These are phyloP conservation scores for Clarireedia monteithiana DNA, from an alignment of 2,329 filamentous ascomycete species.

Conservation along the genomic window DNA sequence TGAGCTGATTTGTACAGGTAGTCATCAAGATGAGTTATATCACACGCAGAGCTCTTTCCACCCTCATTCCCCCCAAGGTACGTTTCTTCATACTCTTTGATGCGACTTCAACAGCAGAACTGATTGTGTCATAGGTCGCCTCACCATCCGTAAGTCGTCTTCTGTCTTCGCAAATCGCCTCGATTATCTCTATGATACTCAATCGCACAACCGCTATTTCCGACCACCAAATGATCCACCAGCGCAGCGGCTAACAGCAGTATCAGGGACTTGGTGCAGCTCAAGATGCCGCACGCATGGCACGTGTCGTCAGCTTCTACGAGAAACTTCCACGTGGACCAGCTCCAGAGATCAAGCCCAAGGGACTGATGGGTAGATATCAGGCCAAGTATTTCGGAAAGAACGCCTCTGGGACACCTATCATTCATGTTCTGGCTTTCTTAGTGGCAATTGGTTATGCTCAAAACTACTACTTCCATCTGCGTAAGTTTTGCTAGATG, in stretches of 20 bases:
- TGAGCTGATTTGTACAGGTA: conserved; percentile 28
- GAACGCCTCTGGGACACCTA: conserved; percentile 77
- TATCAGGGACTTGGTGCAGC: conserved; percentile 89
- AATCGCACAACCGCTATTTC: background rate
- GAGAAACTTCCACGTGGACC: conserved; percentile 92
- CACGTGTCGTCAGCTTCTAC: conserved; percentile 97
- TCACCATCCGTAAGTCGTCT: conserved; percentile 29
- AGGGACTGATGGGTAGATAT: conserved; percentile 81
- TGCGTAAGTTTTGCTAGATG: conserved; percentile 59
- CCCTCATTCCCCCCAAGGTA: conserved; percentile 99
- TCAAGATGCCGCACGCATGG: conserved; percentile 95
- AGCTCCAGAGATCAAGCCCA: conserved; percentile 74
- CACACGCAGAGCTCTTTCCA: conserved; percentile 85
- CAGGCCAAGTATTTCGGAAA: conserved; percentile 91
- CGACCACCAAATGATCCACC: background rate
- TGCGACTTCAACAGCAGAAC: background rate
- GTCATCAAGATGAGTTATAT: conserved; percentile 81
- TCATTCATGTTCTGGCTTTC: conserved; percentile 76
- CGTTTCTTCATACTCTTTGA: conserved; percentile 22
- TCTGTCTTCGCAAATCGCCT: background rate
- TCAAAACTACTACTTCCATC: conserved; percentile 99
- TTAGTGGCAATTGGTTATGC: conserved; percentile 81
- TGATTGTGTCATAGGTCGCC: conserved; percentile 25
- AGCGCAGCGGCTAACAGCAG: background rate
- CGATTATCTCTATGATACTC: background rate